Percentiles rank a stretch among this genome's conserved stretches.
Conservation (phyloP, 2,329 filamentous ascomycete genomes). For the Neonectria coccinea region DNA sequence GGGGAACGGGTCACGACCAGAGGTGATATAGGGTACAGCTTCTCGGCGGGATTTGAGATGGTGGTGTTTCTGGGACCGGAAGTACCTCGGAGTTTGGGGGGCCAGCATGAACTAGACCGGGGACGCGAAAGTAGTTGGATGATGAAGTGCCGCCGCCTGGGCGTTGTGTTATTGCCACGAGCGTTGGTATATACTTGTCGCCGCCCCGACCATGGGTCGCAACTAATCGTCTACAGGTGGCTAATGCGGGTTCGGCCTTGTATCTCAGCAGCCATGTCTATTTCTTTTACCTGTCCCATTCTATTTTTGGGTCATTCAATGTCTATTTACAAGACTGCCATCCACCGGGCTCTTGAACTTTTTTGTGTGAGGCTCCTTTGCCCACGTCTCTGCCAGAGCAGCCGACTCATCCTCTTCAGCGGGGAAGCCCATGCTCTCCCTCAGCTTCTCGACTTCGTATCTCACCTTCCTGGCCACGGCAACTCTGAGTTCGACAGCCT, state of each 20-base stretch:
- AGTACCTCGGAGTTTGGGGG: slow-evolving; percentile 41
- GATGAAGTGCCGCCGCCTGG: slow-evolving; percentile 21
- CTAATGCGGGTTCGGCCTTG: slow-evolving; percentile 20
- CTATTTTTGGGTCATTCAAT: slow-evolving; percentile 39
- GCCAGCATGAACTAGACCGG: slow-evolving; percentile 40
- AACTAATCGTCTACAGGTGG: slow-evolving; percentile 33
- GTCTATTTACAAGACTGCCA: slow-evolving; percentile 61
- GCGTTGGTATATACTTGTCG: slow-evolving; percentile 19
- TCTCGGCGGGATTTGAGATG: slow-evolving; percentile 13
- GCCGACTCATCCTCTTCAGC: slow-evolving; percentile 82
- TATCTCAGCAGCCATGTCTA: slow-evolving; percentile 27
- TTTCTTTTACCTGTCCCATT: slow-evolving; percentile 9
- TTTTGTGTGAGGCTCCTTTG: slow-evolving; percentile 61
- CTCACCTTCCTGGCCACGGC: slow-evolving; percentile 85
- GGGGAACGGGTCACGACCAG: slow-evolving; percentile 5
- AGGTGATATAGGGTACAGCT: slow-evolving; percentile 9
- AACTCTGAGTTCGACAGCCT: slow-evolving; percentile 77
- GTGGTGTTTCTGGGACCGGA: slow-evolving; percentile 18
- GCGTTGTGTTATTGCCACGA: slow-evolving; percentile 14
- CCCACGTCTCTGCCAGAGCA: slow-evolving; percentile 85
- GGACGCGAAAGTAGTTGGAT: slow-evolving; percentile 35
- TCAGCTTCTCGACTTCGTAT: slow-evolving; percentile 82
- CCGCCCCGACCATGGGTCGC: slow-evolving; percentile 10
- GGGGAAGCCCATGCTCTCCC: slow-evolving; percentile 76
- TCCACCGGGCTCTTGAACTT: slow-evolving; percentile 67